Evolutionary conservation across 805 yeast genomes (phyloP).

Genomic region (Nakazawaea wickerhamii): DNA sequence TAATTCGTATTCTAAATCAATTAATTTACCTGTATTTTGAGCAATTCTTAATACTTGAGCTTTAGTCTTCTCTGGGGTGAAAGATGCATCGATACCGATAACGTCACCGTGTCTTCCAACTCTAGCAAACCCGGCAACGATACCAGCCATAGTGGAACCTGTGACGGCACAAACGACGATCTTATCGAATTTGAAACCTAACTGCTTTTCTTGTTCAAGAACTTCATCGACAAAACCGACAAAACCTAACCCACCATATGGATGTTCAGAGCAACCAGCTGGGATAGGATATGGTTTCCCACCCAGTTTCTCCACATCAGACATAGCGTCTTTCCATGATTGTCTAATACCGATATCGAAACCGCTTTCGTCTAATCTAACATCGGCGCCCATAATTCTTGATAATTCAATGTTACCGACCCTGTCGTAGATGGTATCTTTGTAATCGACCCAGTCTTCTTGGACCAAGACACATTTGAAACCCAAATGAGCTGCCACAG

Average conservation of each 20-base stretch:
- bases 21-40: constrained; percentile 26
- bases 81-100: constrained; percentile 31
- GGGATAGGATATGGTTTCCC: constrained; percentile 32
- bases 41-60: constrained; percentile 29
- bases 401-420: constrained; percentile 32
- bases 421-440: constrained; percentile 29
- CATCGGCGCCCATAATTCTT: constrained; percentile 32
- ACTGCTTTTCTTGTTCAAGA: constrained; percentile 27
- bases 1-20: constrained; percentile 23
- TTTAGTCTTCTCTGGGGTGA: constrained; percentile 30
- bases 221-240: constrained; percentile 32
- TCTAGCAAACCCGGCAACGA: constrained; percentile 29
- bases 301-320: constrained; percentile 23
- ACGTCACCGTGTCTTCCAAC: constrained; percentile 29
- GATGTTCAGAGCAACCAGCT: constrained; percentile 33
- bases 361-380: constrained; percentile 27
- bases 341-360: constrained; percentile 32
- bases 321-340: constrained; percentile 28
- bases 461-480: constrained; percentile 30
- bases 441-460: constrained; percentile 32
- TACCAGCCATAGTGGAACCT: constrained; percentile 31
- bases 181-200: constrained; percentile 29
- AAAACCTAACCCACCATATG: constrained; percentile 31
- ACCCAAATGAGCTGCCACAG: constrained; percentile 31
- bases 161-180: constrained; percentile 31